phyloP scores from a whole-genome alignment of 148 eudicot genomes.

The Vaccinium myrtillus region DNA sequence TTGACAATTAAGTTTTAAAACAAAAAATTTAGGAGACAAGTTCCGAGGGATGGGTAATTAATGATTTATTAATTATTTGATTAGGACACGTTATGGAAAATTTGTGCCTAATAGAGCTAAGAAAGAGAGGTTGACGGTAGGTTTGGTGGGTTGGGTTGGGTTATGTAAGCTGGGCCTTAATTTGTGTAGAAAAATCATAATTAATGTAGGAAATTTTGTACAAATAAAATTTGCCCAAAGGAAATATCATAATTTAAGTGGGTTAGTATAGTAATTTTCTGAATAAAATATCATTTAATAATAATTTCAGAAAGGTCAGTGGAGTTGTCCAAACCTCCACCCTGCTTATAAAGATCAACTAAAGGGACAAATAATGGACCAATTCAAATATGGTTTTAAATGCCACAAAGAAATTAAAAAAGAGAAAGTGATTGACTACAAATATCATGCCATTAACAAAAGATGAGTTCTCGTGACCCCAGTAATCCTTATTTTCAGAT shows the following conservation, averaged over 20 bases:
- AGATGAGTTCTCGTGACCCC: neutral
- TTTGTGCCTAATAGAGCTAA: neutral
- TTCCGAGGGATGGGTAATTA: neutral
- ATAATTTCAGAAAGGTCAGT: slow-evolving; percentile 2
- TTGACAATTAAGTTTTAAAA: neutral
- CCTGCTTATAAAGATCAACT: neutral
- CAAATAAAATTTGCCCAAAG: neutral
- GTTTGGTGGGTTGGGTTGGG: neutral
- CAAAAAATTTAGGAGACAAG: neutral
- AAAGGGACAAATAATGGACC: slow-evolving; percentile 13
- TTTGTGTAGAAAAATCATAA: neutral
- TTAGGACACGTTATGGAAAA: too few species aligned
- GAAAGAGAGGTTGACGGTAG: neutral
- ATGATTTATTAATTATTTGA: neutral
- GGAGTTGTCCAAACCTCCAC: slow-evolving; percentile 18
- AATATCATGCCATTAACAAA: neutral
- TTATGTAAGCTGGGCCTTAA: neutral
- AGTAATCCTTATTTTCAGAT: neutral
- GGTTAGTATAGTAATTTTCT: slow-evolving; percentile 2
- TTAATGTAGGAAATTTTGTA: too few species aligned
- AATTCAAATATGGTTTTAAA: slow-evolving; percentile 20
- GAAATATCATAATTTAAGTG: neutral
- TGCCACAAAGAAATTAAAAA: slow-evolving; percentile 12
- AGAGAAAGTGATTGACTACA: slow-evolving; percentile 12
- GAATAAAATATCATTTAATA: neutral